Percentiles rank a stretch among this genome's conserved stretches.
Evolutionary conservation across 2,329 filamentous ascomycete genomes (phyloP).

Genomic region (Hymenoscyphus linearis): DNA sequence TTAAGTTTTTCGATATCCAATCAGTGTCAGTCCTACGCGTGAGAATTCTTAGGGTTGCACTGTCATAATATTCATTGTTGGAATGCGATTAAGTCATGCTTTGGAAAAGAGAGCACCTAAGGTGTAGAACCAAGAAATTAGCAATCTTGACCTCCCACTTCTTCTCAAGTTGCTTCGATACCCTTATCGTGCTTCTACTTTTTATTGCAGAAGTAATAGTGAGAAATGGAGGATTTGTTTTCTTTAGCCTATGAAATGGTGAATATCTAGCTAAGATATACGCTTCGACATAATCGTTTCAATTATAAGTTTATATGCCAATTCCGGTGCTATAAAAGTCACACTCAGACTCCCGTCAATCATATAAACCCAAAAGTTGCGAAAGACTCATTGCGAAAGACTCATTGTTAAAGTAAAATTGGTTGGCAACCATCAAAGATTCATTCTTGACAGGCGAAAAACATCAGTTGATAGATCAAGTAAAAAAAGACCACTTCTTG

Average conservation of each 20-base stretch:
- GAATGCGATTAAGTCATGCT: not conserved
- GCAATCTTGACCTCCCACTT: not conserved
- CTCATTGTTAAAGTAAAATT: too few relatives aligned
- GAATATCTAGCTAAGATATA: conserved; percentile 2
- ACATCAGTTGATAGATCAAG: too few relatives aligned
- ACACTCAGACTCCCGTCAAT: not conserved
- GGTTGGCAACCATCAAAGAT: too few relatives aligned
- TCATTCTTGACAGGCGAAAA: too few relatives aligned
- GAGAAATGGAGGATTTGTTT: not conserved
- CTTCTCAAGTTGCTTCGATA: not conserved
- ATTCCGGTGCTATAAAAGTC: not conserved
- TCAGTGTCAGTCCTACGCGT: conserved; percentile 1
- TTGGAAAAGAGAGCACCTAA: not conserved
- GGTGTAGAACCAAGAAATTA: conserved; percentile 2
- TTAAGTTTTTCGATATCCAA: not conserved
- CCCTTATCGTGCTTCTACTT: conserved; percentile 2
- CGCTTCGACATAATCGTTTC: not conserved
- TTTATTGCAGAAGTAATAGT: not conserved
- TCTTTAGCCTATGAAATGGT: not conserved
- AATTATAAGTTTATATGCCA: conserved; percentile 1
- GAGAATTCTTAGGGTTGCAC: not conserved
- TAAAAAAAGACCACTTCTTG: too few relatives aligned
- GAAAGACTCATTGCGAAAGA: too few relatives aligned
- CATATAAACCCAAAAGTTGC: too few relatives aligned
- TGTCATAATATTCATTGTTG: not conserved